Base-by-base conservation (phyloP, 2,329 filamentous ascomycete species). In the Fusarium bulbicola region DNA sequence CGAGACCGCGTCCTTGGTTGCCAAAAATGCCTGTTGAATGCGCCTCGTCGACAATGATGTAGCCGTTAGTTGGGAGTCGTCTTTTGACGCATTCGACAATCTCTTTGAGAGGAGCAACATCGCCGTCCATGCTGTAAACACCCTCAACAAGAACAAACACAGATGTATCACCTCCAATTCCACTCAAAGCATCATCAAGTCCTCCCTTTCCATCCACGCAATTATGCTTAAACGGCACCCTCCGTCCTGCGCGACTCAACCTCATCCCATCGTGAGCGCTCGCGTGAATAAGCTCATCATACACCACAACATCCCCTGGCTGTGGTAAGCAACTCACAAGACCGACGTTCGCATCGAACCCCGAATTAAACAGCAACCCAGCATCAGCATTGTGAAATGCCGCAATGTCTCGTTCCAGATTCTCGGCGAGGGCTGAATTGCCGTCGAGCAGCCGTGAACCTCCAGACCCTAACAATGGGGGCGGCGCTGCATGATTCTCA, bases 101-200 rank as follows among this genome's bases (percentile, higher is more conserved):
- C 11, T 90, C 86, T 16, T 78, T 76, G 16, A 96, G 82, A 0
- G 91, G 92, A 1, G 89, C 89, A 24, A 93, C 82, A 73, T 95
- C 92, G 1, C 93, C 93, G 59, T 95, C 93, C 93, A 96, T 96
- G 79, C 92, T 95, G 80, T 96, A 95, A 1, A 94, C 84, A 1
- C 87, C 89, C 74, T 94, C 92, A 1, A 93, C 85, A 0, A 89
- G 89, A n/a, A 94, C 80, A 72, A 94, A 92, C 6, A 94, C 85
- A 70, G 89, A 91, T 0, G 78, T 78, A 4, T 77, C 87, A 1
- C 70, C 58, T 1, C 49, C 49, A 1, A 89, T 59, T 52, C 60
- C 59, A 0, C 63, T 66, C 21, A 84, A 81, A 10, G 88, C 72
- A 4, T 64, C 74, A 0, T 67, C 50, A 7, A 82, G 68, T 0